Conservation (phyloP, 306 rosid genomes). For the Gillenia trifoliata region DNA sequence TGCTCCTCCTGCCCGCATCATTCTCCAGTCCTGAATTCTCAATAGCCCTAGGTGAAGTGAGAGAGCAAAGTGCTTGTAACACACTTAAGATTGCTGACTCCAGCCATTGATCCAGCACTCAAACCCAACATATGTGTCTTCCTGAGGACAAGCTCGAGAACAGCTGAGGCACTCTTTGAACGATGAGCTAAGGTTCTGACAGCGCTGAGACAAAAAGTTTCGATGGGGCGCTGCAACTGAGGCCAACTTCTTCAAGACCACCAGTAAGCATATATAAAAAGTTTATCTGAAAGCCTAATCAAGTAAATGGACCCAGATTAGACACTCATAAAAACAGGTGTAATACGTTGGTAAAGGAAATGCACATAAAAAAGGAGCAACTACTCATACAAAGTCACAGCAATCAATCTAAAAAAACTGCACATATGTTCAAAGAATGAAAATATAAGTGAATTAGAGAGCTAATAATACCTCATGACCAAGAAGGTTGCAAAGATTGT, state of each 20-base stretch:
- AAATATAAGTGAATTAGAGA: slow-evolving; percentile 15
- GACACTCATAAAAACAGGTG: slow-evolving; percentile 1
- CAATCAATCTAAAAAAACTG: neutral
- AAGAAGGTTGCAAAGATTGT: slow-evolving; percentile 81
- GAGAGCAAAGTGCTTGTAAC: slow-evolving; percentile 79
- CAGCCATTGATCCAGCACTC: slow-evolving; percentile 98
- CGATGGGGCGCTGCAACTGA: slow-evolving; percentile 70
- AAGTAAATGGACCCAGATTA: slow-evolving; percentile 30
- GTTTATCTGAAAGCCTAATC: slow-evolving; percentile 92
- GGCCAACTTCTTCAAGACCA: slow-evolving; percentile 89
- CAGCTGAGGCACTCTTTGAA: slow-evolving; percentile 86
- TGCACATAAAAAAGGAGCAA: neutral
- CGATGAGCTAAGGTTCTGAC: slow-evolving; percentile 70
- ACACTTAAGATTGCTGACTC: slow-evolving; percentile 93
- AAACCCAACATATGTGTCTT: slow-evolving; percentile 90
- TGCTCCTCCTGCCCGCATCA: slow-evolving; percentile 69
- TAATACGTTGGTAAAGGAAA: neutral
- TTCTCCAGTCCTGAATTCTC: slow-evolving; percentile 44
- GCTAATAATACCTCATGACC: slow-evolving; percentile 71
- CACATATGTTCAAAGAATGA: neutral
- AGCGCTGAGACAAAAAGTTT: slow-evolving; percentile 66
- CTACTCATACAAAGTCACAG: slow-evolving; percentile 11
- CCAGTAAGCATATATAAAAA: slow-evolving; percentile 75
- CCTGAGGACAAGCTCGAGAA: slow-evolving; percentile 74
- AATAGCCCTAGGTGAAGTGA: slow-evolving; percentile 40